phyloP scores from a whole-genome alignment of 345 rosid species.

The Populus ilicifolia region DNA sequence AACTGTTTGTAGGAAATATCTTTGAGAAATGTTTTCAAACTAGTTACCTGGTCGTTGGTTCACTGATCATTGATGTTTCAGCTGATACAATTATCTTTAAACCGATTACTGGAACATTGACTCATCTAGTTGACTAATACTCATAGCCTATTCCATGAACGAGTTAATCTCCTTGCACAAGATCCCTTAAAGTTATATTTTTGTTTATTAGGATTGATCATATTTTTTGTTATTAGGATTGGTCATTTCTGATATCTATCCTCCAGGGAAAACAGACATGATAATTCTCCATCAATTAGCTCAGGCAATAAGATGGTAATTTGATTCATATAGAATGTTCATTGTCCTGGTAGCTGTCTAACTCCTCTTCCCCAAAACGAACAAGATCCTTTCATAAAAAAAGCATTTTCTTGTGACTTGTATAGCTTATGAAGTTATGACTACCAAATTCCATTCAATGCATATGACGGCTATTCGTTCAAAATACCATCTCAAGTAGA shows the following conservation, averaged over 20 bases:
- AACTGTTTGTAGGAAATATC: not conserved
- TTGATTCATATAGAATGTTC: not conserved
- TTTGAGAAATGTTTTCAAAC: not conserved
- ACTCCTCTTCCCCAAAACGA: too few species aligned
- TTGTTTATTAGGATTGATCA: not conserved
- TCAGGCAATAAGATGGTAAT: not conserved
- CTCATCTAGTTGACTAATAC: not conserved
- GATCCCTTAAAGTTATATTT: too few species aligned
- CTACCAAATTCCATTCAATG: too few species aligned
- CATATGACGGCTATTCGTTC: not conserved
- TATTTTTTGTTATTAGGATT: not conserved
- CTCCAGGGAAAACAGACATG: not conserved
- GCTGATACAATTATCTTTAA: not conserved
- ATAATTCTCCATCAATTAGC: not conserved
- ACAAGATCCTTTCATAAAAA: too few species aligned
- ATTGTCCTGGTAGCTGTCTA: too few species aligned
- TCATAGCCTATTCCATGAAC: too few species aligned
- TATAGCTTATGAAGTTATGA: too few species aligned
- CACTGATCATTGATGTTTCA: not conserved
- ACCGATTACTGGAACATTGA: not conserved
- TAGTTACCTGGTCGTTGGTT: not conserved
- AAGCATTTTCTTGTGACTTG: too few species aligned
- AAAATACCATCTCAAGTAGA: too few species aligned
- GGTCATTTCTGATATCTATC: not conserved
- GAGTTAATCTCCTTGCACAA: too few species aligned